Evolutionary conservation across 441 rosid genomes (phyloP).

Genomic region (Mallotus repandus): DNA sequence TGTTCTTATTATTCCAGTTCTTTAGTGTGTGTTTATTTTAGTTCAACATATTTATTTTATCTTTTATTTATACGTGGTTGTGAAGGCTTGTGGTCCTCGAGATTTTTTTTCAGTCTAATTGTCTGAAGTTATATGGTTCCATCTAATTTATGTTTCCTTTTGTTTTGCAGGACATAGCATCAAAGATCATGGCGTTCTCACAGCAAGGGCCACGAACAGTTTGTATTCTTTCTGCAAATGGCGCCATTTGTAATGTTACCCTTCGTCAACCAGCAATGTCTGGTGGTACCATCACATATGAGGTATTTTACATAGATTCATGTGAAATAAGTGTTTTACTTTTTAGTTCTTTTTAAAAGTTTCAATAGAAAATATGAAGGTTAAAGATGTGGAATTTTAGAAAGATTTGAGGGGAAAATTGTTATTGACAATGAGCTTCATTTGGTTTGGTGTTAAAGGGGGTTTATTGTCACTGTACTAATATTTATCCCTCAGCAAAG

Average conservation of each 20-base stretch:
- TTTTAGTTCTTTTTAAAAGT: background rate
- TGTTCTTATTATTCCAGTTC: background rate
- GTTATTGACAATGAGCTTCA: no score
- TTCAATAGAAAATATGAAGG: background rate
- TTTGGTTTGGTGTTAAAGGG: no score
- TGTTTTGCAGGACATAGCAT: slow-evolving; percentile 68
- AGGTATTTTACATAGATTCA: slow-evolving; percentile 47
- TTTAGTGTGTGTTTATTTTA: background rate
- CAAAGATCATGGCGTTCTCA: slow-evolving; percentile 72
- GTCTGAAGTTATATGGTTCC: background rate
- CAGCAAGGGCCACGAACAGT: slow-evolving; percentile 90
- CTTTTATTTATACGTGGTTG: background rate
- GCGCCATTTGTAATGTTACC: slow-evolving; percentile 78
- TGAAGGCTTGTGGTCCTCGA: background rate
- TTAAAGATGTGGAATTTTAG: background rate
- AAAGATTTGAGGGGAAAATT: background rate
- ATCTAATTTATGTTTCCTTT: background rate
- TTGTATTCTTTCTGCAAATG: slow-evolving; percentile 94
- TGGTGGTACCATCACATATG: slow-evolving; percentile 64
- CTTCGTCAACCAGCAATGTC: slow-evolving; percentile 66
- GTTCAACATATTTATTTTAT: background rate
- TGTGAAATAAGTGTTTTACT: slow-evolving; percentile 7
- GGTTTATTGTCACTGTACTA: no score
- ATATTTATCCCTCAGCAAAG: no score
- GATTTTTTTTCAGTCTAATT: background rate